These are phyloP conservation scores for Malbranchea zuffiana DNA, from an alignment of 2,329 filamentous ascomycete genomes.

Conservation along the genomic window DNA sequence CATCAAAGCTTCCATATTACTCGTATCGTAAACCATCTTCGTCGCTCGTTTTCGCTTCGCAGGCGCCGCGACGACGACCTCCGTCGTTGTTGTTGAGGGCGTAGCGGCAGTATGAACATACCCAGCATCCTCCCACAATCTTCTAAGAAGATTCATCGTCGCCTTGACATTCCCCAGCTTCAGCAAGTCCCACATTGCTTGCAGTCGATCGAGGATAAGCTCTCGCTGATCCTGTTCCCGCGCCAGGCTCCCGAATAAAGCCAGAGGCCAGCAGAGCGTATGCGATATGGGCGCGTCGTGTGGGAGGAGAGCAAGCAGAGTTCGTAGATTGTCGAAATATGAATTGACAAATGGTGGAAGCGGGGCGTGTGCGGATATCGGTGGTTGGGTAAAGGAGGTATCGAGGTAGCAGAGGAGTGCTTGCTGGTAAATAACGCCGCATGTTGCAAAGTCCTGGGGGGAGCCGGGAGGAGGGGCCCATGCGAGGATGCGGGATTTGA, in stretches of 20 bases:
- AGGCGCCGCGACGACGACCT: background rate
- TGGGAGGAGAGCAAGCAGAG: slow-evolving; percentile 6
- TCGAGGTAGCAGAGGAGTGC: slow-evolving; percentile 10
- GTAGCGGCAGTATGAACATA: background rate
- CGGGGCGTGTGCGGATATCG: slow-evolving; percentile 7
- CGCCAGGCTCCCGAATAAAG: slow-evolving; percentile 9
- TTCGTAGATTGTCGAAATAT: slow-evolving; percentile 3
- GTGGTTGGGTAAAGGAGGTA: slow-evolving; percentile 6
- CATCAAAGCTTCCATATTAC: slow-evolving; percentile 12
- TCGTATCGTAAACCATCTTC: slow-evolving; percentile 2
- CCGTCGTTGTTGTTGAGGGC: background rate
- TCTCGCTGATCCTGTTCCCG: slow-evolving; percentile 3
- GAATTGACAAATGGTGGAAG: slow-evolving; percentile 4
- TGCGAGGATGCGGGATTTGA: slow-evolving; percentile 4
- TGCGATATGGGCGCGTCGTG: slow-evolving; percentile 11
- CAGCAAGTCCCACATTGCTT: slow-evolving; percentile 10
- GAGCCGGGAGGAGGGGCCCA: slow-evolving; percentile 7
- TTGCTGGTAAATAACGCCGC: slow-evolving; percentile 10
- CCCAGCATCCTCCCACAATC: slow-evolving; percentile 8
- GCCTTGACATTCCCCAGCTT: slow-evolving; percentile 9
- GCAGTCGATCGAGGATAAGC: slow-evolving; percentile 6
- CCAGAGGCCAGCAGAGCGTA: slow-evolving; percentile 10
- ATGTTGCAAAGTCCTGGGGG: slow-evolving; percentile 7
- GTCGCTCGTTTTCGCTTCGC: background rate
- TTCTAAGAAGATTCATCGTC: slow-evolving; percentile 9